A percentile compares a stretch with the other conserved stretches of the same genome.
Evolutionary conservation across 2,329 filamentous ascomycete species (phyloP).

Genomic region (Cordyceps pruinosa): DNA sequence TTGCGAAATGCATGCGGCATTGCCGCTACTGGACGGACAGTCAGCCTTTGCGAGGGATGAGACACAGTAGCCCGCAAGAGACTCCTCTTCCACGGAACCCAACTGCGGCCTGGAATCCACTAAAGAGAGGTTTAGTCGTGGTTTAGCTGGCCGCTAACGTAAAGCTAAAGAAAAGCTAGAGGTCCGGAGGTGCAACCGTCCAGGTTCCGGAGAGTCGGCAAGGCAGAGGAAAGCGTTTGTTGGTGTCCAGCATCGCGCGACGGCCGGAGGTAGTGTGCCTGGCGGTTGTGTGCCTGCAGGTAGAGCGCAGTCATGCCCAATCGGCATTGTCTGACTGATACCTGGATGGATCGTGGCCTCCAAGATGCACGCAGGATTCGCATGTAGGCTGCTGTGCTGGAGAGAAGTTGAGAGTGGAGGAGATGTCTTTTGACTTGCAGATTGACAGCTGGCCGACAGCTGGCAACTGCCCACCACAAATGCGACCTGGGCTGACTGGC

Average conservation of each 20-base stretch:
- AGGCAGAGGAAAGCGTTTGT: conserved; percentile 2
- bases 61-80: not conserved
- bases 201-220: not conserved
- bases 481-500: not conserved
- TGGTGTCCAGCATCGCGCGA: not conserved
- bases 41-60: not conserved
- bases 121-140: not conserved
- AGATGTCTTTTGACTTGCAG: not conserved
- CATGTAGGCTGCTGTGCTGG: not conserved
- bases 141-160: not conserved
- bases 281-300: not conserved
- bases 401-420: not conserved
- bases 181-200: not conserved
- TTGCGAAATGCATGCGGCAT: not conserved
- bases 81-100: not conserved
- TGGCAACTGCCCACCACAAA: not conserved
- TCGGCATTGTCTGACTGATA: not conserved
- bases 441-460: conserved; percentile 2
- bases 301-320: not conserved
- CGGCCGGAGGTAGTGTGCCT: not conserved
- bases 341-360: not conserved
- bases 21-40: not conserved
- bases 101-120: not conserved
- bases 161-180: not conserved
- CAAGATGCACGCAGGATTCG: not conserved